Percentiles rank a stretch among this genome's conserved stretches.
phyloP scores from a whole-genome alignment of 495 filamentous ascomycete species.

The Aspergillus coremiiformis region DNA sequence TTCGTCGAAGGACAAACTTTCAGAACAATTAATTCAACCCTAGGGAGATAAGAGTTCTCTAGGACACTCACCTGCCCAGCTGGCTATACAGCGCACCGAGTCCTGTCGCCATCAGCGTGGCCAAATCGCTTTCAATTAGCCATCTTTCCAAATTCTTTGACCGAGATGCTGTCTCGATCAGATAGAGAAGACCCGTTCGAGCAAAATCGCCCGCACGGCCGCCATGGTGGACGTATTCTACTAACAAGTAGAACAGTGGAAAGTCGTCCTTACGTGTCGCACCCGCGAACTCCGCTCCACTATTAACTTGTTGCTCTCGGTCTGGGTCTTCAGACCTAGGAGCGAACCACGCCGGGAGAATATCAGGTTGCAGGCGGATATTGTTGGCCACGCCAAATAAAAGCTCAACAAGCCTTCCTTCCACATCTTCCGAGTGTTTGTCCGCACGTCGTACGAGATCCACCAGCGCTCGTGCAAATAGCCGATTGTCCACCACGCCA shows the following conservation, averaged over 20 bases:
- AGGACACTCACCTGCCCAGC: constrained; percentile 59
- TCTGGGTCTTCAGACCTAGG: constrained; percentile 34
- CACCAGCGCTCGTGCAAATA: constrained; percentile 78
- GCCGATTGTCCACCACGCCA: constrained; percentile 75
- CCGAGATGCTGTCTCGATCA: constrained; percentile 85
- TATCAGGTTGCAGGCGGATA: constrained; percentile 77
- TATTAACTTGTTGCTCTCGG: constrained; percentile 34
- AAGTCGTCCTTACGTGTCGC: constrained; percentile 88
- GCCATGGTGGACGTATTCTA: constrained; percentile 94
- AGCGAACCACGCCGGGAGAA: constrained; percentile 82
- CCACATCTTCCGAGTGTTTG: constrained; percentile 64
- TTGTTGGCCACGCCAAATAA: constrained; percentile 92
- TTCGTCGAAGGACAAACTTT: constrained; percentile 29
- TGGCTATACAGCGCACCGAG: constrained; percentile 95
- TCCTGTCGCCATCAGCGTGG: constrained; percentile 93
- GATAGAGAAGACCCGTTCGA: constrained; percentile 88
- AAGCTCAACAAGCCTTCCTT: constrained; percentile 79
- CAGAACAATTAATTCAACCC: constrained; percentile 7
- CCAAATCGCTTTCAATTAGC: constrained; percentile 94
- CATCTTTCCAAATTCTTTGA: constrained; percentile 80
- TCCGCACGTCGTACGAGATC: constrained; percentile 55
- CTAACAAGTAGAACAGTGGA: constrained; percentile 86
- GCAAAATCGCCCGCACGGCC: constrained; percentile 93
- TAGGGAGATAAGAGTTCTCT: neutral
- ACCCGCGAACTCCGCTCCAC: constrained; percentile 66